phyloP scores from a whole-genome alignment of 2,329 filamentous ascomycete species.

The Beauveria rudraprayagi region DNA sequence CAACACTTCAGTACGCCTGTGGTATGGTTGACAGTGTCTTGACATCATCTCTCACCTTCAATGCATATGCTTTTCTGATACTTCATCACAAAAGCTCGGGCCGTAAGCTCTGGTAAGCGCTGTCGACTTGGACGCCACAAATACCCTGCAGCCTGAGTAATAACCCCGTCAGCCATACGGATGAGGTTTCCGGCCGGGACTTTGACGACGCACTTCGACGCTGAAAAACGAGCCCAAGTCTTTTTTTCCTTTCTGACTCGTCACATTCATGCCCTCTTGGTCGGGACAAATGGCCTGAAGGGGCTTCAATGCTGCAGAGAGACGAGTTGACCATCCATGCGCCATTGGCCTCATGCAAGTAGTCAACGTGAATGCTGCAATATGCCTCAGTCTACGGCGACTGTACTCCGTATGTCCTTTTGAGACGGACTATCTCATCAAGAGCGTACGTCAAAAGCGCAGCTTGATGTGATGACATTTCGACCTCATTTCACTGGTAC shows the following conservation, averaged over 20 bases:
- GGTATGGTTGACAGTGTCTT: too few species aligned
- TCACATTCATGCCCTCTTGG: neutral
- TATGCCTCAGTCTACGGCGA: neutral
- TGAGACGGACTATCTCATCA: too few species aligned
- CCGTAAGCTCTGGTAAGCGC: neutral
- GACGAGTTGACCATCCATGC: too few species aligned
- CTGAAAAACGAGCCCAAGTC: too few species aligned
- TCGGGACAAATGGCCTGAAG: neutral
- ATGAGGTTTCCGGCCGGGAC: neutral
- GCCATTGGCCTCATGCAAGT: neutral
- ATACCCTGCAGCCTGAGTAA: slow-evolving; percentile 9
- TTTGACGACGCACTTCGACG: too few species aligned
- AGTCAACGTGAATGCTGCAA: neutral
- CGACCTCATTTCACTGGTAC: too few species aligned
- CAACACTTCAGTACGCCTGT: too few species aligned
- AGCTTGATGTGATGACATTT: too few species aligned
- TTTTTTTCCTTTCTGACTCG: neutral
- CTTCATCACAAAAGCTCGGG: neutral
- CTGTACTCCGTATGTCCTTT: too few species aligned
- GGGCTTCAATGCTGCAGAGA: too few species aligned
- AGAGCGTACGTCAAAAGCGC: too few species aligned
- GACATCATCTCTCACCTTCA: neutral
- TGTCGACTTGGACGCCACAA: neutral
- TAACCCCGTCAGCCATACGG: neutral
- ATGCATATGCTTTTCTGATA: neutral